phyloP scores from a whole-genome alignment of 1,284 basidiomycete species.

The Irpex sp. region DNA sequence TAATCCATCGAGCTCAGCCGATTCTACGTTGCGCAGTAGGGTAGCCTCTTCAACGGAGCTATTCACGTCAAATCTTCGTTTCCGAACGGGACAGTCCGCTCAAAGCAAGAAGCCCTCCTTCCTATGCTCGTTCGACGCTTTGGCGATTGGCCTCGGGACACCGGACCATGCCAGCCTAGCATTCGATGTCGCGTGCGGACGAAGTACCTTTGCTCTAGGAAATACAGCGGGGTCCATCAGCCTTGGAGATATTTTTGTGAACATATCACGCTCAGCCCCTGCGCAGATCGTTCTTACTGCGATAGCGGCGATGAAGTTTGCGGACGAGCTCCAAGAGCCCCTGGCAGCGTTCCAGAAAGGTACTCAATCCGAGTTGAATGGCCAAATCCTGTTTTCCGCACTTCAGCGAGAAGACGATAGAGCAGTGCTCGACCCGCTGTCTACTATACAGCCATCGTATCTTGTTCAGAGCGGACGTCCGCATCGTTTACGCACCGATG shows the following conservation, averaged over 20 bases:
- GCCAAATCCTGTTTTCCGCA: slow-evolving; percentile 37
- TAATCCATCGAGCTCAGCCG: background rate
- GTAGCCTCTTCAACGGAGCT: background rate
- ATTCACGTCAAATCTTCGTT: background rate
- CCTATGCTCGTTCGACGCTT: background rate
- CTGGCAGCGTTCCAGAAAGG: background rate
- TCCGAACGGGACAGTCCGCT: background rate
- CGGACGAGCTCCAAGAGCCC: background rate
- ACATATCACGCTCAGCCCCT: slow-evolving; percentile 17
- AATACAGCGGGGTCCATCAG: background rate
- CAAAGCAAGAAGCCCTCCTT: background rate
- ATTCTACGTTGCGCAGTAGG: background rate
- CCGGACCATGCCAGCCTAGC: background rate
- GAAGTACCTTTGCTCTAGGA: background rate
- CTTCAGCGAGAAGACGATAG: slow-evolving; percentile 43
- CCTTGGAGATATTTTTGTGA: slow-evolving; percentile 11
- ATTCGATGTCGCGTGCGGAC: slow-evolving; percentile 2
- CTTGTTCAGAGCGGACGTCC: slow-evolving; percentile 70
- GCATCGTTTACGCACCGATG: slow-evolving; percentile 55
- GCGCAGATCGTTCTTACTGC: slow-evolving; percentile 14
- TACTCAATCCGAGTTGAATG: background rate
- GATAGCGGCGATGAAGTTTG: background rate
- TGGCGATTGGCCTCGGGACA: slow-evolving; percentile 2
- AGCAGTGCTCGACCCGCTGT: slow-evolving; percentile 64
- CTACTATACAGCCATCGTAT: slow-evolving; percentile 75